A percentile compares a stretch with the other conserved stretches of the same genome.
Conservation (phyloP, 176 grass and related monocot species). For the Zoysia pacifica region DNA sequence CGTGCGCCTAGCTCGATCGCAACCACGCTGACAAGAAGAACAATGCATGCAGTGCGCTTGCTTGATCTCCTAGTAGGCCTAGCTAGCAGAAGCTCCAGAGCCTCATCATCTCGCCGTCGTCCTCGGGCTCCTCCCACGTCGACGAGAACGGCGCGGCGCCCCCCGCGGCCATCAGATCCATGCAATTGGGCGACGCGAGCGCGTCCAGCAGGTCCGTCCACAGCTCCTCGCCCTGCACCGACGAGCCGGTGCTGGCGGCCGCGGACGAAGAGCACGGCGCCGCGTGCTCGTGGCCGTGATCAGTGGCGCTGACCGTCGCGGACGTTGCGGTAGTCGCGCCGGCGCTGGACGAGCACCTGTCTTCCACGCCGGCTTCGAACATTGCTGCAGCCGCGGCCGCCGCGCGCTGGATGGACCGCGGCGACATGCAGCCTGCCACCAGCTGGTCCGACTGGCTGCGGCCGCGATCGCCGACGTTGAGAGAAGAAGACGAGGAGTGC, state of each 20-base stretch:
- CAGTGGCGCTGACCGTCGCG: slow-evolving; percentile 5
- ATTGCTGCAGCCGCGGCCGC: slow-evolving; percentile 66
- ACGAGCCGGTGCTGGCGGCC: slow-evolving; percentile 26
- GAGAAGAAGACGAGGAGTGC: slow-evolving; percentile 11
- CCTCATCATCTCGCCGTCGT: slow-evolving; percentile 59
- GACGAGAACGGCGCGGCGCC: slow-evolving; percentile 30
- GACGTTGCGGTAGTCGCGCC: slow-evolving; percentile 23
- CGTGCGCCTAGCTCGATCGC: slow-evolving; percentile 30
- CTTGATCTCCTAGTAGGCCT: neutral
- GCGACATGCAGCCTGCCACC: slow-evolving; percentile 49
- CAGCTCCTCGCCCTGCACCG: slow-evolving; percentile 21
- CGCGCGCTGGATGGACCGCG: slow-evolving; percentile 74
- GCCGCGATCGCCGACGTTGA: neutral
- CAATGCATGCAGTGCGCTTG: neutral
- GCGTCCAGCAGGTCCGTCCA: slow-evolving; percentile 52
- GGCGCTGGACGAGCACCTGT: slow-evolving; percentile 41
- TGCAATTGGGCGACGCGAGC: slow-evolving; percentile 44
- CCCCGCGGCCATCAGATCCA: slow-evolving; percentile 41
- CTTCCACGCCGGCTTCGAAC: slow-evolving; percentile 21
- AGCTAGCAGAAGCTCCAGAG: slow-evolving; percentile 61
- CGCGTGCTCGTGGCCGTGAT: slow-evolving; percentile 28
- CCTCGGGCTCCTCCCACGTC: slow-evolving; percentile 59
- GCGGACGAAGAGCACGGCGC: slow-evolving; percentile 24
- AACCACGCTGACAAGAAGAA: neutral
- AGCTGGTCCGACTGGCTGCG: neutral